Conservation (phyloP, 805 yeast genomes). For the Candida rishiriensis region DNA sequence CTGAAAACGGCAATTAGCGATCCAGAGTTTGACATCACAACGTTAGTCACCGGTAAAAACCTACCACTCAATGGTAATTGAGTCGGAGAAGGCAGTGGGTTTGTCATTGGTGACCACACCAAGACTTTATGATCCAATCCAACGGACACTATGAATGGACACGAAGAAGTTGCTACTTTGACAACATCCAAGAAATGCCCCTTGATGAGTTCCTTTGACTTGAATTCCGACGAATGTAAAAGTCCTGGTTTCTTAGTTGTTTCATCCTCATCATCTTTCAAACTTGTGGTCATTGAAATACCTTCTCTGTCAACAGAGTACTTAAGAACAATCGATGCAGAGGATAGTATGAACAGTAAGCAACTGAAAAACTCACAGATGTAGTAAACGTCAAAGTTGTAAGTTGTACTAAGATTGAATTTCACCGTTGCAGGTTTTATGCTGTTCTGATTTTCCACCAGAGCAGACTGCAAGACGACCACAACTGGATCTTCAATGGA, state of each 20-base stretch:
- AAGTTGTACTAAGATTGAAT: conserved; percentile 26
- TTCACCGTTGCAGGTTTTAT: conserved; percentile 11
- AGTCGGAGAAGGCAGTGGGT: conserved; percentile 43
- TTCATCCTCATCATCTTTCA: conserved; percentile 7
- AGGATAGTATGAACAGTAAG: conserved; percentile 46
- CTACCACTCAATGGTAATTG: conserved; percentile 38
- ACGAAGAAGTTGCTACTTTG: conserved; percentile 52
- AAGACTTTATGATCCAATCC: conserved; percentile 70
- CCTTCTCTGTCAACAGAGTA: conserved; percentile 30
- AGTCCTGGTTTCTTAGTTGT: conserved; percentile 6
- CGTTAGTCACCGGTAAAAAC: conserved; percentile 59
- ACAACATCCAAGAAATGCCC: conserved; percentile 65
- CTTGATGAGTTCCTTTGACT: conserved; percentile 36
- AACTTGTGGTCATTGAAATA: conserved; percentile 5
- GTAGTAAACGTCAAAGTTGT: conserved; percentile 45
- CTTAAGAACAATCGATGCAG: conserved; percentile 42
- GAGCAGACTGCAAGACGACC: conserved; percentile 9
- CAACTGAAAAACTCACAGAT: conserved; percentile 53
- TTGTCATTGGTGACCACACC: conserved; percentile 67
- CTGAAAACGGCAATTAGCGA: conserved; percentile 53
- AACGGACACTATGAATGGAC: conserved; percentile 62
- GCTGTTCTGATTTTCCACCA: background rate
- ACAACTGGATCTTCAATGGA: conserved; percentile 26
- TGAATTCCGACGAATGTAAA: conserved; percentile 16
- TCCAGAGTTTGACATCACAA: conserved; percentile 56